Conservation (phyloP, 805 yeast genomes). For the Starmera caribaea region DNA sequence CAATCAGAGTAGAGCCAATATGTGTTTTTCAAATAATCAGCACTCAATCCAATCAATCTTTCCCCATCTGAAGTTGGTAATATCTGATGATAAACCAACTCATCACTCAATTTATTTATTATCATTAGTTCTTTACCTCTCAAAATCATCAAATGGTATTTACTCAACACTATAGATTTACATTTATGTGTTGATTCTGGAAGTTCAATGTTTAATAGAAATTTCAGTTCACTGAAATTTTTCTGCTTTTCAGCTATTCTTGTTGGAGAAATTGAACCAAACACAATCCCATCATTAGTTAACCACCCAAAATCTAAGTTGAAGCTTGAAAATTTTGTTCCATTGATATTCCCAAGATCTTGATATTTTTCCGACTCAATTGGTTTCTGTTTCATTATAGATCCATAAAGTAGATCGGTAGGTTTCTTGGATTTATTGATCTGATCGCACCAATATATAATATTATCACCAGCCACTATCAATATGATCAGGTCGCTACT, state of each 20-base stretch:
- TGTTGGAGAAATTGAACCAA: slow-evolving; percentile 24
- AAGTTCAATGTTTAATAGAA: slow-evolving; percentile 30
- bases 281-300: slow-evolving; percentile 36
- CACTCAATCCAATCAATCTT: slow-evolving; percentile 33
- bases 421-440: slow-evolving; percentile 13
- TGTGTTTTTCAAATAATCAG: slow-evolving; percentile 44
- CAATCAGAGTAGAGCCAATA: slow-evolving; percentile 65
- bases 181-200: slow-evolving; percentile 25
- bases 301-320: slow-evolving; percentile 33
- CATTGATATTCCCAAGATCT: slow-evolving; percentile 21
- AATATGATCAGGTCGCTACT: slow-evolving; percentile 8
- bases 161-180: slow-evolving; percentile 35
- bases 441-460: slow-evolving; percentile 18
- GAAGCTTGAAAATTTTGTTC: slow-evolving; percentile 21
- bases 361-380: slow-evolving; percentile 28
- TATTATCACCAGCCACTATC: slow-evolving; percentile 21
- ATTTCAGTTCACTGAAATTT: slow-evolving; percentile 25
- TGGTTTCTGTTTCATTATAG: slow-evolving; percentile 17
- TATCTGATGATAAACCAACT: slow-evolving; percentile 32
- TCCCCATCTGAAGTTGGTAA: slow-evolving; percentile 27
- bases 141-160: slow-evolving; percentile 43
- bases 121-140: slow-evolving; percentile 32
- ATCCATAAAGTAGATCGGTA: slow-evolving; percentile 12
- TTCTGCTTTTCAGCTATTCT: slow-evolving; percentile 8
- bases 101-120: slow-evolving; percentile 43